Percentiles rank a stretch among this genome's conserved stretches.
phyloP scores from a whole-genome alignment of 148 eudicot genomes.

The Talinum fruticosum region DNA sequence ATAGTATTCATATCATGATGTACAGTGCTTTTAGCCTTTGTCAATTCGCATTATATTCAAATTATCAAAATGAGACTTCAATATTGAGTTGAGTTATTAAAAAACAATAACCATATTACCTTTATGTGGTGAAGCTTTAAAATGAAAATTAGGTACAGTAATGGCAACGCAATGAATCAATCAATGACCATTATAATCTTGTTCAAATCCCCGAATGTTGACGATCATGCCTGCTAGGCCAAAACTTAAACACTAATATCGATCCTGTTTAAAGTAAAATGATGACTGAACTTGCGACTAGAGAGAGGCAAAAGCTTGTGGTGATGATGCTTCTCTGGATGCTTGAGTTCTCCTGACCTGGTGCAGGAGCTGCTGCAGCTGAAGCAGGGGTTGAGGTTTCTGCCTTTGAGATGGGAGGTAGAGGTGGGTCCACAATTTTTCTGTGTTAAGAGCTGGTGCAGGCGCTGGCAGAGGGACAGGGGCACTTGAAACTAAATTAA shows the following conservation, averaged over 20 bases:
- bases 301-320: constrained; percentile 13
- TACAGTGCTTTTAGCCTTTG: too few relatives aligned
- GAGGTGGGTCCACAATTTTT: constrained; percentile 65
- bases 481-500: constrained; percentile 13
- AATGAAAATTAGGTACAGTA: too few relatives aligned
- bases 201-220: not conserved
- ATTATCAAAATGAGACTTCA: too few relatives aligned
- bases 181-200: too few relatives aligned
- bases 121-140: too few relatives aligned
- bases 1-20: too few relatives aligned
- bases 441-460: constrained; percentile 38
- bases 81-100: too few relatives aligned
- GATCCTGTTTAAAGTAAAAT: constrained; percentile 15
- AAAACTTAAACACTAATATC: not conserved
- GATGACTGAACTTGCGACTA: constrained; percentile 12
- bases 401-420: constrained; percentile 49
- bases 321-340: constrained; percentile 11
- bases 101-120: too few relatives aligned
- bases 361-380: not conserved
- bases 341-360: constrained; percentile 14
- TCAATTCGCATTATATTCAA: too few relatives aligned
- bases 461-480: constrained; percentile 47
- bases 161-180: too few relatives aligned
- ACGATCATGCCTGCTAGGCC: not conserved
- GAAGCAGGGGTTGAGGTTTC: constrained; percentile 16